Base-by-base conservation (phyloP, 176 grass and related monocot species). In the Musa troglodytarum region DNA sequence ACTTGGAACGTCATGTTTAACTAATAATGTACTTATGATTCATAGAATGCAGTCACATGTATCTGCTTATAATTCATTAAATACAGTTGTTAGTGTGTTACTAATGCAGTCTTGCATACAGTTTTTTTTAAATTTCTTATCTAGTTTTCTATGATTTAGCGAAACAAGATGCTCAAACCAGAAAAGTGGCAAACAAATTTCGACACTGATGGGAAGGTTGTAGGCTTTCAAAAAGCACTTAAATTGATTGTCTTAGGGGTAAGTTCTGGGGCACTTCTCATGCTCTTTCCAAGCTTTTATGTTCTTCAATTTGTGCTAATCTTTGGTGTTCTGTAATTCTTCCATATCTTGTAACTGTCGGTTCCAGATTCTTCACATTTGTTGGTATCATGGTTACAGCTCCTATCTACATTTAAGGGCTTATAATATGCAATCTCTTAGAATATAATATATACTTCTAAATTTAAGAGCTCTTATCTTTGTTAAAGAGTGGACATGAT, bases 231-330 rank as follows among this genome's bases (percentile, higher is more conserved):
- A 19, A 98, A 98, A 83, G 86, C 88, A 65, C 95, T 98, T 25
- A 98, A 94, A 53, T 89, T 98, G 85, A 94, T 98, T 79, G 59
- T 93, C 24, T 70, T 93, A 71, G 95, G 95, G 76, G 95, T 98
- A 89, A 87, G 86, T 81, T 72, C 52, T n/a, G 76, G 20, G 75
- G 58, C 52, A 17, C 76, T 85, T 70, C 10, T 68, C 7, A 3
- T 8, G 13, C 19, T 78, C n/a, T 53, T 78, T 14, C 19, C 12
- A 24, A 11, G 34, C 10, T 13, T 51, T 14, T 43, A 49, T 49
- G 5, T 68, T 54, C 2, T 50, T 63, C 6, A 34, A 58, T 56
- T 56, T 14, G 20, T 14, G 29, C 2, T 54, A 34, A 7, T 62
- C 9, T 49, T 69, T 8, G 14, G 11, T 49, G 14, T 62, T 49